A percentile compares a stretch with the other conserved stretches of the same genome.
Evolutionary conservation across 2,329 filamentous ascomycete genomes (phyloP).

Genomic region (Ophioceras dolichostomum): DNA sequence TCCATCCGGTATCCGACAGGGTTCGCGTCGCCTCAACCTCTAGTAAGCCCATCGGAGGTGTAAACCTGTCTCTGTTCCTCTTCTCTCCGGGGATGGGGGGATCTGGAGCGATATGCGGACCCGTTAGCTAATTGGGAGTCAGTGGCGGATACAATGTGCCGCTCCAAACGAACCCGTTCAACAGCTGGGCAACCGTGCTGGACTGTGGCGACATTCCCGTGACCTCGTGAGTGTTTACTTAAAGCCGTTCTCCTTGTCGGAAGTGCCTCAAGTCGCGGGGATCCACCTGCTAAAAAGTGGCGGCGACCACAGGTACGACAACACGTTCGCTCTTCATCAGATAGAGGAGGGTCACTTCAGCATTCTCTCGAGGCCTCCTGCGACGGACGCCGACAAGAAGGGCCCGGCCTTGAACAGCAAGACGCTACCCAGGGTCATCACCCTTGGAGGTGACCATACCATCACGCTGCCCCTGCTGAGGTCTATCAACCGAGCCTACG

Average conservation of each 20-base stretch:
- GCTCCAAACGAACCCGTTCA: constrained; percentile 67
- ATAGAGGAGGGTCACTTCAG: constrained; percentile 77
- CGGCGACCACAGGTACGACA: constrained; percentile 73
- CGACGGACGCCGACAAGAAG: constrained; percentile 51
- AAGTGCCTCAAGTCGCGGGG: no score
- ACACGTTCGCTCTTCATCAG: constrained; percentile 67
- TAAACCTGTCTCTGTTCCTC: background rate
- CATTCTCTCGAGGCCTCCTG: constrained; percentile 58
- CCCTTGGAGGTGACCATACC: constrained; percentile 54
- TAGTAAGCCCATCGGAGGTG: constrained; percentile 55
- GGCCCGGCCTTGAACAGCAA: constrained; percentile 62
- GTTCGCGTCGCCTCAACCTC: constrained; percentile 72
- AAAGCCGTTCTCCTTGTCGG: no score
- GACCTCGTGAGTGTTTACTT: constrained; percentile 49
- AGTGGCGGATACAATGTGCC: constrained; percentile 84
- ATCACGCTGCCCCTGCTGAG: constrained; percentile 48
- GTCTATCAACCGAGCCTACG: constrained; percentile 48
- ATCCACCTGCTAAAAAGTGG: no score
- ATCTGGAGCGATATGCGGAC: background rate
- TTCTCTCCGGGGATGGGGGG: no score
- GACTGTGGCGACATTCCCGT: constrained; percentile 81
- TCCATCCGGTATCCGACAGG: constrained; percentile 74
- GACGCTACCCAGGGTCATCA: constrained; percentile 72
- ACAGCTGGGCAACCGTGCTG: constrained; percentile 66
- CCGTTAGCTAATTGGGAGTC: constrained; percentile 11